phyloP scores from a whole-genome alignment of 2,329 filamentous ascomycete species.

The Calonectria hawksworthii region DNA sequence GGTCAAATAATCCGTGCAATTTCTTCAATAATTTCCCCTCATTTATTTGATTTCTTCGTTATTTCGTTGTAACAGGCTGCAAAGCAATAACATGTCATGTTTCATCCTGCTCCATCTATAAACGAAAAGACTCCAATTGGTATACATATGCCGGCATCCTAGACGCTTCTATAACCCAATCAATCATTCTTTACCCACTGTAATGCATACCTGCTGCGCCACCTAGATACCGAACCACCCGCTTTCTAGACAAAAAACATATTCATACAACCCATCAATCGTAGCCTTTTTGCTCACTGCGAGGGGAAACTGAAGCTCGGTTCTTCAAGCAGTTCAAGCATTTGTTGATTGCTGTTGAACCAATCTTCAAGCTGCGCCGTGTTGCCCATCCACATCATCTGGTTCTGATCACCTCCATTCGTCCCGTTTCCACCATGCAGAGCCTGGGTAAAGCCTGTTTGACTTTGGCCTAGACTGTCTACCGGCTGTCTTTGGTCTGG shows the following conservation, averaged over 20 bases:
- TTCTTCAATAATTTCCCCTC: neutral
- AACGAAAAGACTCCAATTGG: slow-evolving; percentile 2
- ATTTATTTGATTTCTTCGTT: neutral
- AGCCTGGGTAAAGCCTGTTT: slow-evolving; percentile 31
- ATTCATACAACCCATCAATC: slow-evolving; percentile 6
- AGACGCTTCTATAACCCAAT: neutral
- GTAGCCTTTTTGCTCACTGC: slow-evolving; percentile 10
- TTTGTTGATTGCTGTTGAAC: slow-evolving; percentile 56
- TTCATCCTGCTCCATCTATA: slow-evolving; percentile 6
- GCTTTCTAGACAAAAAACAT: neutral
- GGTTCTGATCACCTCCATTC: slow-evolving; percentile 38
- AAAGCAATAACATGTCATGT: neutral
- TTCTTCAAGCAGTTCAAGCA: slow-evolving; percentile 53
- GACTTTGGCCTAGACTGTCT: slow-evolving; percentile 10
- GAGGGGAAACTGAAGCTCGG: slow-evolving; percentile 44
- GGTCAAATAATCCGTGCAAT: neutral
- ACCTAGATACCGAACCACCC: neutral
- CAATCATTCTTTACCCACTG: neutral
- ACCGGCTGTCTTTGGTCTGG: slow-evolving; percentile 36
- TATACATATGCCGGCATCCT: neutral
- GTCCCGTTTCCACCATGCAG: slow-evolving; percentile 25
- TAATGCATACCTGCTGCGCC: neutral
- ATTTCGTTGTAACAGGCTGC: neutral
- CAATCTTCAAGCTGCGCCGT: slow-evolving; percentile 54
- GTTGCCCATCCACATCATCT: slow-evolving; percentile 54